Conservation (phyloP, 2,329 filamentous ascomycete species). For the Catunica adiposa region DNA sequence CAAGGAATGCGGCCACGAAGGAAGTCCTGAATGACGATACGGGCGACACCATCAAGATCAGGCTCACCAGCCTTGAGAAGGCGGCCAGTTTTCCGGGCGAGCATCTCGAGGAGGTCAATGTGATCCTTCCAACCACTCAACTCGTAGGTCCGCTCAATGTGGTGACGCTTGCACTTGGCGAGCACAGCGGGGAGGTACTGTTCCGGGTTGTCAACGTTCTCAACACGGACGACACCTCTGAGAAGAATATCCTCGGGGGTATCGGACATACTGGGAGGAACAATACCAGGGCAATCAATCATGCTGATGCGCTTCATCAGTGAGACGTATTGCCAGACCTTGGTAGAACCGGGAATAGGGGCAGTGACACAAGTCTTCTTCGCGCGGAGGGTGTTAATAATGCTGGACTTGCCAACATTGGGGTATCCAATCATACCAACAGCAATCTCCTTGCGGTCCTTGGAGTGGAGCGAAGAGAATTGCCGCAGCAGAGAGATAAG, state of each 20-base stretch:
- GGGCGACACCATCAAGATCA: constrained; percentile 85
- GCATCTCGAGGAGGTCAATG: constrained; percentile 68
- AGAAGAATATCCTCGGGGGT: constrained; percentile 77
- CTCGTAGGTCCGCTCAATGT: constrained; percentile 87
- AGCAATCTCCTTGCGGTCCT: constrained; percentile 79
- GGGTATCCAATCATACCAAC: constrained; percentile 66
- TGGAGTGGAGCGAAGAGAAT: constrained; percentile 72
- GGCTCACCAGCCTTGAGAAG: constrained; percentile 85
- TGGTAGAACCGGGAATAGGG: constrained; percentile 71
- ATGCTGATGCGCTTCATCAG: constrained; percentile 81
- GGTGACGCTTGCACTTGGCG: constrained; percentile 62
- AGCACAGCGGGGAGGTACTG: constrained; percentile 85
- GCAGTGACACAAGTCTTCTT: constrained; percentile 91
- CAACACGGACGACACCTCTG: constrained; percentile 79
- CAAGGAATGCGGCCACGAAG: constrained; percentile 89
- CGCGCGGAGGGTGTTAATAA: constrained; percentile 89
- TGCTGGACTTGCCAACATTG: constrained; percentile 89
- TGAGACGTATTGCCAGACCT: constrained; percentile 96
- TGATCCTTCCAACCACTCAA: constrained; percentile 62
- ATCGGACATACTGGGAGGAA: constrained; percentile 73
- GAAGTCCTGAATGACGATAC: constrained; percentile 95
- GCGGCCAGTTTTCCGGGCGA: constrained; percentile 75
- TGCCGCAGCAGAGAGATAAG: constrained; percentile 83
- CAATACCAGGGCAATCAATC: constrained; percentile 93
- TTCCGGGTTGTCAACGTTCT: constrained; percentile 91